phyloP scores from a whole-genome alignment of 2,329 filamentous ascomycete species.

The Aureobasidium mangrovei region DNA sequence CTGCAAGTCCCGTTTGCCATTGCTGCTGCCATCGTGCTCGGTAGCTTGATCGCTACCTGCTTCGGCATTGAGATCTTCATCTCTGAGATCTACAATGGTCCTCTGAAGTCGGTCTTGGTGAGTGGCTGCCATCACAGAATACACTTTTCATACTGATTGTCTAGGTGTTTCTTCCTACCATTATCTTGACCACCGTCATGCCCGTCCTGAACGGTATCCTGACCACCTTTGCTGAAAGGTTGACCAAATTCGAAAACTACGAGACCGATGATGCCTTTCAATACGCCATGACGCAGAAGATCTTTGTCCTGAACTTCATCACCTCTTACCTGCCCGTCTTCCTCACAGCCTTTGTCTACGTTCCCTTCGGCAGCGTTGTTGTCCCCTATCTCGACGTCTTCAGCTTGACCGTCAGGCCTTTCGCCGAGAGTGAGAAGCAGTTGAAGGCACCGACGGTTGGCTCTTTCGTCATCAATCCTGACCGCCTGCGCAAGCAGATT shows the following conservation, averaged over 20 bases:
- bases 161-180: constrained; percentile 69
- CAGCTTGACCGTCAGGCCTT: constrained; percentile 60
- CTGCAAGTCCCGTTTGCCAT: constrained; percentile 80
- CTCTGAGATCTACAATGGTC: constrained; percentile 83
- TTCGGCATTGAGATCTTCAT: constrained; percentile 96
- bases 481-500: constrained; percentile 78
- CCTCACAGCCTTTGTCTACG: constrained; percentile 87
- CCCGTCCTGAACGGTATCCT: constrained; percentile 70
- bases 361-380: constrained; percentile 77
- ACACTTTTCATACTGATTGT: constrained; percentile 36
- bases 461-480: constrained; percentile 70
- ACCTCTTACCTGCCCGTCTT: constrained; percentile 90
- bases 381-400: constrained; percentile 83
- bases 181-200: constrained; percentile 72
- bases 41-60: constrained; percentile 72
- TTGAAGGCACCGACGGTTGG: constrained; percentile 47
- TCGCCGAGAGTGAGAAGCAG: constrained; percentile 67
- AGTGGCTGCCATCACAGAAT: constrained; percentile 35
- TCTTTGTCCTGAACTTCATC: constrained; percentile 94
- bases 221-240: constrained; percentile 62
- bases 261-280: constrained; percentile 78
- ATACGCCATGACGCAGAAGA: constrained; percentile 77
- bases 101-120: constrained; percentile 71
- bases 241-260: constrained; percentile 87
- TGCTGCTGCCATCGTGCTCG: constrained; percentile 61